Evolutionary conservation across 768 basidiomycete genomes (phyloP).

Genomic region (Kwoniella heveanensis): DNA sequence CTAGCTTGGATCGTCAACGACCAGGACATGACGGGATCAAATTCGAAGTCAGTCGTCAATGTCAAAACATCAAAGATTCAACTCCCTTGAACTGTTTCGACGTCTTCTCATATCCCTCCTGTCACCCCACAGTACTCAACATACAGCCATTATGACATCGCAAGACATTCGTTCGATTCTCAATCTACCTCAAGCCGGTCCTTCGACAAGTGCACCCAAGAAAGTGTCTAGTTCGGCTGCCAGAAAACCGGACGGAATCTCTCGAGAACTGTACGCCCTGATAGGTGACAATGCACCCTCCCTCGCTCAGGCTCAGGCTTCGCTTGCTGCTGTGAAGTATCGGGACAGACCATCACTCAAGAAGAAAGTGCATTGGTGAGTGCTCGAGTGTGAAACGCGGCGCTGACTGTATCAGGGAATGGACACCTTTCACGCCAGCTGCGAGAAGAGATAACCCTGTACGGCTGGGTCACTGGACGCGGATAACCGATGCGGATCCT

Average conservation of each 20-base stretch:
- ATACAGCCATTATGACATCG: conserved; percentile 56
- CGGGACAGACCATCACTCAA: conserved; percentile 83
- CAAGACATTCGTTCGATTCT: conserved; percentile 83
- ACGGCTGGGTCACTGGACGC: conserved; percentile 75
- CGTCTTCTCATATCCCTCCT: no score
- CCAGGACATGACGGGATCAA: conserved; percentile 1
- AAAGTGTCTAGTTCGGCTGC: conserved; percentile 51
- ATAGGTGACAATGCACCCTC: conserved; percentile 92
- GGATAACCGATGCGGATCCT: conserved; percentile 31
- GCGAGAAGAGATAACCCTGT: conserved; percentile 60
- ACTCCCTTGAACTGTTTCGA: not conserved
- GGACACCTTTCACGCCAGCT: conserved; percentile 69
- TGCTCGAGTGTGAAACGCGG: not conserved
- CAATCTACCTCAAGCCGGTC: conserved; percentile 60
- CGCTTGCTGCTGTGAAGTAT: conserved; percentile 56
- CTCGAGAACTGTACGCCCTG: conserved; percentile 86
- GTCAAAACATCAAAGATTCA: not conserved
- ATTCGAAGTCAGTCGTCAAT: not conserved
- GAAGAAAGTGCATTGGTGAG: conserved; percentile 72
- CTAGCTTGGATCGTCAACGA: not conserved
- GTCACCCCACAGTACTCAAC: no score
- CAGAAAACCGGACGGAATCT: conserved; percentile 70
- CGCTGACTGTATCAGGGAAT: conserved; percentile 64
- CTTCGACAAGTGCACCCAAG: conserved; percentile 57
- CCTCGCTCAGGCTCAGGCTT: conserved; percentile 60